Evolutionary conservation across 2,329 filamentous ascomycete genomes (phyloP), one percentile per base, ranked within the genome.

Genomic region (Sarocladiaceae sp.): DNA sequence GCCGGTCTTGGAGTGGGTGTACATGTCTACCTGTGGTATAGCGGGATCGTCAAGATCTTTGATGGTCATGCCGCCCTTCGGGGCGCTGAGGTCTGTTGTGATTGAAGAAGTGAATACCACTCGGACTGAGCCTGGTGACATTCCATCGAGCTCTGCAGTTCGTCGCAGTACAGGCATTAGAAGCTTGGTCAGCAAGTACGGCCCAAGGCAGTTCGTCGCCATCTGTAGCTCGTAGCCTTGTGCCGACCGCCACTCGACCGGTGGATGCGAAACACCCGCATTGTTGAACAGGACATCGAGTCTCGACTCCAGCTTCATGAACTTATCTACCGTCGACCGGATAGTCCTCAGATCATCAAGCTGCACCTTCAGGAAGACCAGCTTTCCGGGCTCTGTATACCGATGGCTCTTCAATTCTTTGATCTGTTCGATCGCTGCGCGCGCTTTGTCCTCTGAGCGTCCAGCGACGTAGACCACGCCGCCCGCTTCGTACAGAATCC

Each of bases 381-480:
- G 20, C 17, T 22, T 10, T 11, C 49, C 49, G 4, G 49, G 26
- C 4, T 18, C 17, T 6, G 49, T 13, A 46, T 11, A 46, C 40
- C 26, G 12, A n/a, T n/a, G n/a, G n/a, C n/a, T n/a, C n/a, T n/a
- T n/a, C n/a, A n/a, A n/a, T 17, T 10, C 50, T 47, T 69, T 63
- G 55, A 78, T 72, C 13, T 59, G 50, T 6, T 60, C 57, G 44
- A 80, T 73, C 20, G 73, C 72, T 0, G 57, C 52, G 4, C 64
- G 59, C 22, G 66, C 73, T 54, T 74, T 74, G 4, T 64, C 58
- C 17, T 64, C 55, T 2, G 65, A 70, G 33, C 77, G 73, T 2
- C 70, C 71, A 4, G 75, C 75, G 33, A 79, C 59, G 59, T 79
- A 80, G 23, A 81, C 71, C 6, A 66, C 78, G 33, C 65, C 76